These are phyloP conservation scores for Boletus tylopilopsis DNA, from an alignment of 768 basidiomycete genomes.

Conservation along the genomic window DNA sequence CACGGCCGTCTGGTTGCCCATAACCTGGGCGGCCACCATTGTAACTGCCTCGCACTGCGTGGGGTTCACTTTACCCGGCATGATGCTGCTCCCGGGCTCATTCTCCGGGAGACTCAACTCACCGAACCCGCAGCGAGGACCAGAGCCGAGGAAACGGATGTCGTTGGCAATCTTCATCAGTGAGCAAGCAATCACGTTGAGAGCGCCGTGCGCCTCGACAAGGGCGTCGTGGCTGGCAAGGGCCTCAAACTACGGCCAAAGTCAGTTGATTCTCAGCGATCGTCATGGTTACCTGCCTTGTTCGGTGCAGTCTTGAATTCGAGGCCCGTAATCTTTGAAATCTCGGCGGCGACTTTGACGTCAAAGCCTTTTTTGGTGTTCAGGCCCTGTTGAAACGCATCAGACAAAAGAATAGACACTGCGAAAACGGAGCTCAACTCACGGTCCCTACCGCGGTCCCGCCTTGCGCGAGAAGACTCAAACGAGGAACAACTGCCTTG, in stretches of 20 bases:
- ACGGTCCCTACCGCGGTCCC: constrained; percentile 99
- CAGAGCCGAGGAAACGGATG: constrained; percentile 95
- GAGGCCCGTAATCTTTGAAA: constrained; percentile 86
- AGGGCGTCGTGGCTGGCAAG: constrained; percentile 98
- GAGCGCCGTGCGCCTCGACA: constrained; percentile 94
- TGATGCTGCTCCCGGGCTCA: constrained; percentile 98
- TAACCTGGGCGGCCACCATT: constrained; percentile 98
- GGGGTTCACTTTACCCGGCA: constrained; percentile 99
- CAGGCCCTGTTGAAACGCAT: constrained; percentile 60
- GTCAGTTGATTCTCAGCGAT: constrained; percentile 4
- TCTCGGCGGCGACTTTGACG: constrained; percentile 87
- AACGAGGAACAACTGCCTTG: constrained; percentile 74
- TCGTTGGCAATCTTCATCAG: constrained; percentile 99
- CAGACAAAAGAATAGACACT: constrained; percentile 2
- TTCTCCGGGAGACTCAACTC: constrained; percentile 95
- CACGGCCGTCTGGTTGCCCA: constrained; percentile 94
- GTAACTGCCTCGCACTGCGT: constrained; percentile 99
- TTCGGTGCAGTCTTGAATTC: constrained; percentile 96
- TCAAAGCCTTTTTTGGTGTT: constrained; percentile 98
- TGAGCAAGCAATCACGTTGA: constrained; percentile 95
- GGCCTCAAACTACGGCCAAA: constrained; percentile 79
- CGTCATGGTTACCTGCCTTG: constrained; percentile 56
- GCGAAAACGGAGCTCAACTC: constrained; percentile 25
- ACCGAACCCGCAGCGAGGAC: constrained; percentile 95
- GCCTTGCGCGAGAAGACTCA: constrained; percentile 91